Evolutionary conservation across 306 rosid species (phyloP), one percentile per base, ranked within the genome.

Genomic region (Casuarina equisetifolia): DNA sequence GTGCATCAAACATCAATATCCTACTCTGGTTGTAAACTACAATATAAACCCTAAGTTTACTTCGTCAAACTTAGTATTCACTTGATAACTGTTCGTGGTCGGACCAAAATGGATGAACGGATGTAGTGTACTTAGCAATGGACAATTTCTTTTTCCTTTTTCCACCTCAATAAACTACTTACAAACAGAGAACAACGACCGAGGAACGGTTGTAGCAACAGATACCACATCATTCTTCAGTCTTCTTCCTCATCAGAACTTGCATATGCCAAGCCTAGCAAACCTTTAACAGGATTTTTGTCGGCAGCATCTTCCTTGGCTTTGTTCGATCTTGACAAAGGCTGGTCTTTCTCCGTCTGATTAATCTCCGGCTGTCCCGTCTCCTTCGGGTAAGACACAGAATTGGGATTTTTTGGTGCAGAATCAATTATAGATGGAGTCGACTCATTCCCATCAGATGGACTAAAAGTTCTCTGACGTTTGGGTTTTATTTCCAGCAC

Each of bases 401-500:
- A 72, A 63, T 82, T 73, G 6, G 17, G 76, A 44, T 75, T 82
- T 51, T 78, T 10, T 4, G 63, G 79, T 74, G 78, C 40, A 72
- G 63, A 72, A 13, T 43, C 49, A 46, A 44, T 70, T 38, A 73
- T 63, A 57, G 76, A 76, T 35, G 72, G 80, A 40, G 55, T 45
- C n/a, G 88, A 59, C 70, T 72, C 87, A 66, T 80, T 83, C 68
- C 81, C 68, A 48, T 74, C 76, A 3, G 81, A 70, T 66, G 70
- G 76, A 72, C 80, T 81, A 45, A 89, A 83, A 45, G 85, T 55
- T 86, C 92, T 92, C 2, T 61, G 92, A 9, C 97, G 91, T 81
- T 95, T 95, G 6, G 96, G 98, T 85, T 95, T 95, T 46, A 95
- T 87, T 89, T 95, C 97, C 15, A 92, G 90, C 39, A 95, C 93